These are phyloP conservation scores for Sporothrix brasiliensis DNA, from an alignment of 2,329 filamentous ascomycete species.

Conservation along the genomic window DNA sequence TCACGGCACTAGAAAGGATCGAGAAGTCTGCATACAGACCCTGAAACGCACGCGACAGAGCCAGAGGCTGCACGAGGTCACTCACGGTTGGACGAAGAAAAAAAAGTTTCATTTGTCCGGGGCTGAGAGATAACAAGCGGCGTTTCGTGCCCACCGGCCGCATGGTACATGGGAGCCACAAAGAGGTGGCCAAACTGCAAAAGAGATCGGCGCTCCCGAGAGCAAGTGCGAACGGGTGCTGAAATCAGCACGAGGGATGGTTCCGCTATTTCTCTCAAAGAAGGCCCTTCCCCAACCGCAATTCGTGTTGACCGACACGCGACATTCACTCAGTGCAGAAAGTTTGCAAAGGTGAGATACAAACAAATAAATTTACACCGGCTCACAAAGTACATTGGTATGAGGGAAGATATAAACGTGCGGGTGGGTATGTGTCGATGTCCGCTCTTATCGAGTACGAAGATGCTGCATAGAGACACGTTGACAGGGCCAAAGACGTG, in stretches of 20 bases:
- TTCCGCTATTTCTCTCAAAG: constrained; percentile 6
- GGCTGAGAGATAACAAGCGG: constrained; percentile 21
- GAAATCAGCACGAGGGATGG: background rate
- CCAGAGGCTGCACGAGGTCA: background rate
- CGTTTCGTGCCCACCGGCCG: constrained; percentile 3
- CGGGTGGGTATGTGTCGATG: constrained; percentile 7
- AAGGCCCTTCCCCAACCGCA: background rate
- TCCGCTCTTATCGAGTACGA: constrained; percentile 21
- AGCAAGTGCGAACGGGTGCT: background rate
- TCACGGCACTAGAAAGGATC: constrained; percentile 21
- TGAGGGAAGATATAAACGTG: constrained; percentile 4
- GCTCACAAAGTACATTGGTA: background rate
- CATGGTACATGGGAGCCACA: background rate
- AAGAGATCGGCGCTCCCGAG: constrained; percentile 23
- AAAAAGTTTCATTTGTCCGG: constrained; percentile 10
- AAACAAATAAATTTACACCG: background rate
- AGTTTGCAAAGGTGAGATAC: background rate
- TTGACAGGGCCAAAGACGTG: background rate
- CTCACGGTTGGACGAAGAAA: background rate
- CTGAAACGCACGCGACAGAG: background rate
- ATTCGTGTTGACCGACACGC: background rate
- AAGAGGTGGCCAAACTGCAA: background rate
- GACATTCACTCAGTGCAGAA: background rate
- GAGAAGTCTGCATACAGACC: constrained; percentile 5
- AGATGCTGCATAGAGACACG: background rate